Evolutionary conservation across 1,139 yeast species (phyloP).

Genomic region (Hemisphaericaspora subhashii): DNA sequence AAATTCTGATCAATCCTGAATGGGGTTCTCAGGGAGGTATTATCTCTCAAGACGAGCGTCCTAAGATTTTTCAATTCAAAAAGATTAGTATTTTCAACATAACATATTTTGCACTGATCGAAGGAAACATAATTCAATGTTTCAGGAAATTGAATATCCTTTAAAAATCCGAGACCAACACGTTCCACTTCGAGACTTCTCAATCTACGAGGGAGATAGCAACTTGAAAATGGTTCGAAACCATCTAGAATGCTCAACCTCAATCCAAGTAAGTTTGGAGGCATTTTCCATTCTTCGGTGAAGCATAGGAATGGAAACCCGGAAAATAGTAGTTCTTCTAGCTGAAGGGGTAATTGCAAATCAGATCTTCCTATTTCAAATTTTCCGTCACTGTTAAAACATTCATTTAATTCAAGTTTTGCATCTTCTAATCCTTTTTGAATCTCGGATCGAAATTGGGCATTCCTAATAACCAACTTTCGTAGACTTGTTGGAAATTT

Average conservation of each 20-base stretch:
- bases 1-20: neutral
- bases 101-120: neutral
- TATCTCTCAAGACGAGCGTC: neutral
- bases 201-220: neutral
- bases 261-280: neutral
- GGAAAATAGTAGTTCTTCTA: neutral
- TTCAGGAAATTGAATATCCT: constrained; percentile 1
- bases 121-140: constrained; percentile 1
- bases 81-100: constrained; percentile 1
- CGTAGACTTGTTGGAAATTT: neutral
- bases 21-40: neutral
- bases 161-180: neutral
- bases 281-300: constrained; percentile 3
- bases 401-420: neutral
- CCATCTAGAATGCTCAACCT: neutral
- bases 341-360: constrained; percentile 1
- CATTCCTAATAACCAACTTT: neutral
- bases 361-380: neutral
- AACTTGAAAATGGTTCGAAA: neutral
- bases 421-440: neutral
- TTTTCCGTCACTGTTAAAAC: neutral
- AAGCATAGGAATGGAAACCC: constrained; percentile 1
- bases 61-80: constrained; percentile 1
- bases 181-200: neutral
- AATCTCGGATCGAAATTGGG: neutral